Evolutionary conservation across 192 early-diverging fungal genomes (phyloP).

Genomic region (Anaeromyces robustus): DNA sequence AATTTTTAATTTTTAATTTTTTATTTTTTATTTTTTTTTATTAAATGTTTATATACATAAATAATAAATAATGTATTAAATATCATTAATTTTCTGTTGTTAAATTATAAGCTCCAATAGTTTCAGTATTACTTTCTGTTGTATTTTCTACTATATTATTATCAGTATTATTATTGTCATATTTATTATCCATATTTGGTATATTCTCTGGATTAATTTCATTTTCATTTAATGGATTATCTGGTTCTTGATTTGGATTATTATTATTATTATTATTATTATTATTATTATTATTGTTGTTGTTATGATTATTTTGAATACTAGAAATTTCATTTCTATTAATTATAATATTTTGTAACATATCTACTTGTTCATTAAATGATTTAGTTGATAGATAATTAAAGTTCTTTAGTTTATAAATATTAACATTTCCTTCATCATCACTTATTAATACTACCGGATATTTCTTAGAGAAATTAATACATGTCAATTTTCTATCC

Average conservation of each 20-base stretch:
- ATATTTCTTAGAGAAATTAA: constrained; percentile 25
- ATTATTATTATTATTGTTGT: neutral
- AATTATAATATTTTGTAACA: neutral
- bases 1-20: too few species aligned
- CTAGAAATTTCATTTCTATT: neutral
- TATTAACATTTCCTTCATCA: constrained; percentile 33
- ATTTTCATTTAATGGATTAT: neutral
- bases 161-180: too few species aligned
- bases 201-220: too few species aligned
- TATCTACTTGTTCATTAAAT: neutral
- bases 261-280: too few species aligned
- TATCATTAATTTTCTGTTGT: neutral
- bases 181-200: too few species aligned
- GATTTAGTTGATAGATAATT: neutral
- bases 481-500: constrained; percentile 31
- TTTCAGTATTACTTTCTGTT: neutral
- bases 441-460: constrained; percentile 39
- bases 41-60: too few species aligned
- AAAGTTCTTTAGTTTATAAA: constrained; percentile 24
- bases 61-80: too few species aligned
- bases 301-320: neutral
- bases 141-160: too few species aligned
- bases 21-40: too few species aligned
- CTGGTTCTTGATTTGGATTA: neutral
- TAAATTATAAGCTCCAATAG: neutral